A percentile compares a stretch with the other conserved stretches of the same genome.
These are phyloP conservation scores for Penicillium daleae DNA, from an alignment of 495 filamentous ascomycete genomes.

Conservation along the genomic window DNA sequence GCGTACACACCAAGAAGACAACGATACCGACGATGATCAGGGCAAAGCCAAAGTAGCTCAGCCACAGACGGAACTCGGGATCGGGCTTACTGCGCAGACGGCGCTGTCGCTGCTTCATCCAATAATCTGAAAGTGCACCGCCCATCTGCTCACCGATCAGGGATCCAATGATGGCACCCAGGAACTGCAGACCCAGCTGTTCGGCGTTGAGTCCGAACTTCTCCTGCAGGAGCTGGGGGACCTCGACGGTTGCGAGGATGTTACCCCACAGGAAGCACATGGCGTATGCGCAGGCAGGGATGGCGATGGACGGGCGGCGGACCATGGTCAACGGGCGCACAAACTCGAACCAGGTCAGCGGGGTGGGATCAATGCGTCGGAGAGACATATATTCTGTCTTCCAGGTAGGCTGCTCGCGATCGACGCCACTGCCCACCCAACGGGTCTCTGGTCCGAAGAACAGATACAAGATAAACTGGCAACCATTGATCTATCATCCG, in stretches of 20 bases:
- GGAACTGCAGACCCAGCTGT: conserved; percentile 57
- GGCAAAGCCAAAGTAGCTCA: conserved; percentile 54
- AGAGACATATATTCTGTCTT: conserved; percentile 48
- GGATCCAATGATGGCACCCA: conserved; percentile 56
- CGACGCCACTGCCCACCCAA: conserved; percentile 41
- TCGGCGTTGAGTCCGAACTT: conserved; percentile 57
- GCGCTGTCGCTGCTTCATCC: conserved; percentile 43
- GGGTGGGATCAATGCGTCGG: conserved; percentile 51
- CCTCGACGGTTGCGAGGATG: conserved; percentile 54
- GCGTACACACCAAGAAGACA: conserved; percentile 52
- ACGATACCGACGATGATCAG: conserved; percentile 53
- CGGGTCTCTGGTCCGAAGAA: conserved; percentile 61
- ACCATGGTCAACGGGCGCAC: conserved; percentile 49
- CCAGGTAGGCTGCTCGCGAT: conserved; percentile 29
- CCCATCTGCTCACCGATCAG: conserved; percentile 60
- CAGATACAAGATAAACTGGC: conserved; percentile 56
- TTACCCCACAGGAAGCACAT: conserved; percentile 56
- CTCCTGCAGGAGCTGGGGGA: conserved; percentile 52
- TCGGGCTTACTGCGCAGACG: conserved; percentile 34
- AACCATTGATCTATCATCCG: conserved; percentile 50
- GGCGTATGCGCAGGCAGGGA: conserved; percentile 54
- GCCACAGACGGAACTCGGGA: conserved; percentile 55
- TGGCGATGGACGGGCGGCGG: conserved; percentile 43
- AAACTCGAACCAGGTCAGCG: conserved; percentile 52
- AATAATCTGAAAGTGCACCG: conserved; percentile 50